Evolutionary conservation across 257 asterid genomes (phyloP), one percentile per base, ranked within the genome.

Genomic region (Cruciata laevipes): DNA sequence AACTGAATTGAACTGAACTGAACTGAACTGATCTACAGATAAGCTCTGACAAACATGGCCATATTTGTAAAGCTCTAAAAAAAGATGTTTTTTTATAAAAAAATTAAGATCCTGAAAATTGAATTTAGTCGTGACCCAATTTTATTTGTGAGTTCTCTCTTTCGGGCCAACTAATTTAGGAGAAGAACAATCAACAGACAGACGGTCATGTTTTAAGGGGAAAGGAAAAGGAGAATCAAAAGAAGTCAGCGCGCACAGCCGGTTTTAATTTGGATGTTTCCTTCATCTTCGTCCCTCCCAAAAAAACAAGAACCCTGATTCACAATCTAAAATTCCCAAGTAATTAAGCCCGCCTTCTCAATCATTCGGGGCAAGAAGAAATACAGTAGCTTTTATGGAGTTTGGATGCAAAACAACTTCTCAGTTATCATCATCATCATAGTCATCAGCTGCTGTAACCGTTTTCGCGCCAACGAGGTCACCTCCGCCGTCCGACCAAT

Each of bases 301-400:
- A 5, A 5, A 24, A 58, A 21, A 57, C 35, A 4, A 58, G 37
- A 25, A 11, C 63, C 63, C 63, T 10, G 25, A 21, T 23, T 56
- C 23, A 56, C 27, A 18, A 20, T 52, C 14, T 25, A 3, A 57
- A 57, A 57, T 59, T 20, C 8, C 61, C 27, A 56, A 20, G 23
- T 10, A 9, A 7, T 5, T 63, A 40, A 40, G 47, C 16, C 47
- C 47, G 47, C 47, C 49, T 42, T 42, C 17, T 42, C 51, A 42
- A 42, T 2, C 11, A 42, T 13, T 42, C 51, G 51, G 51, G 51
- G 18, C 16, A 27, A 21, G 55, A 64, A 40, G 56, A 42, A 23
- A 40, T 16, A 40, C 56, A 42, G 37, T 37, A n/a, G 27, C 37
- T 59, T 82, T 76, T 73, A 87, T 87, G 95, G 88, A 78, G 83